Evolutionary conservation across 1,139 yeast genomes (phyloP).

Genomic region (Sugiyamaella japonica): DNA sequence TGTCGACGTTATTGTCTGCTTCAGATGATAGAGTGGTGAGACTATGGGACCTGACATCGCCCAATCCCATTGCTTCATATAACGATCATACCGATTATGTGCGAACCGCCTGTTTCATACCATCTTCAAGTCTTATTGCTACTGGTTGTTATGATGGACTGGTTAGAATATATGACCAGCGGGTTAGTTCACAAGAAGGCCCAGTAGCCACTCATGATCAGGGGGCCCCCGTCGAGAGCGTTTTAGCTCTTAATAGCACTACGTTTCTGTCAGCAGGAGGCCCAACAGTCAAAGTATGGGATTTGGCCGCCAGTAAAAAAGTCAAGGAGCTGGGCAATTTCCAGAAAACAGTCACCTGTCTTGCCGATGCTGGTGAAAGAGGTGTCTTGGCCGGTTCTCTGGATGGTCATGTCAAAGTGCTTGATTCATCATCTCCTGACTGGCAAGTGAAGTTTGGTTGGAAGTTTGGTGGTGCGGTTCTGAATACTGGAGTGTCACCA

Average conservation of each 20-base stretch:
- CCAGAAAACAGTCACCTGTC: slow-evolving; percentile 88
- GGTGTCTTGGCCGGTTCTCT: slow-evolving; percentile 90
- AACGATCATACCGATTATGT: slow-evolving; percentile 86
- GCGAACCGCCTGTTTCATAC: slow-evolving; percentile 77
- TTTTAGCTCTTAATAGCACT: slow-evolving; percentile 78
- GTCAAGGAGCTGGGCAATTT: slow-evolving; percentile 71
- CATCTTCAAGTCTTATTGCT: slow-evolving; percentile 72
- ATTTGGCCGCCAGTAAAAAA: slow-evolving; percentile 70
- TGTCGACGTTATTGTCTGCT: slow-evolving; percentile 77
- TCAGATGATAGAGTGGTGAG: slow-evolving; percentile 88
- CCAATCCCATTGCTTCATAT: slow-evolving; percentile 67
- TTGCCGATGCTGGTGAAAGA: slow-evolving; percentile 62
- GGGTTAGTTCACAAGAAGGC: slow-evolving; percentile 48
- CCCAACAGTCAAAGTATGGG: slow-evolving; percentile 87
- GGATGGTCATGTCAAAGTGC: slow-evolving; percentile 95
- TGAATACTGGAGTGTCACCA: slow-evolving; percentile 89
- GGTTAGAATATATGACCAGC: slow-evolving; percentile 82
- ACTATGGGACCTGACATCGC: slow-evolving; percentile 80
- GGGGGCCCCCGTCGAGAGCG: slow-evolving; percentile 82
- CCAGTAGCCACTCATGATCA: slow-evolving; percentile 57
- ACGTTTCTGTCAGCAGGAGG: slow-evolving; percentile 83
- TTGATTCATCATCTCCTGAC: slow-evolving; percentile 68
- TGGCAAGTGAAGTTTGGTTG: slow-evolving; percentile 96
- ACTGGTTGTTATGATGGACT: slow-evolving; percentile 94
- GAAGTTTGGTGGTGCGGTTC: slow-evolving; percentile 93